These are phyloP conservation scores for Botrytis sinoallii DNA, from an alignment of 2,329 filamentous ascomycete genomes.

Conservation along the genomic window DNA sequence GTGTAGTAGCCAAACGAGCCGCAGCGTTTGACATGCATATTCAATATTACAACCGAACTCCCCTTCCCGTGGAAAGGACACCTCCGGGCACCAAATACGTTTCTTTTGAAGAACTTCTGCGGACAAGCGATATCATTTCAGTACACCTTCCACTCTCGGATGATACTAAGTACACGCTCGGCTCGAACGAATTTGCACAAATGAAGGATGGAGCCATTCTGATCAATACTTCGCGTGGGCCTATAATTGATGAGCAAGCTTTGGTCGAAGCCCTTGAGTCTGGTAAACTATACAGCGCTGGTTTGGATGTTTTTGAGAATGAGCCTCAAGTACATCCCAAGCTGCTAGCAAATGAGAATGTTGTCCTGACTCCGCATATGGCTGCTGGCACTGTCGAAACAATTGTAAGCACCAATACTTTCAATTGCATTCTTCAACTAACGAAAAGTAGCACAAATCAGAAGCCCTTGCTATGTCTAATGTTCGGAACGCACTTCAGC, in stretches of 20 bases:
- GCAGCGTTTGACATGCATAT: slow-evolving; percentile 71
- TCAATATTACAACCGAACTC: slow-evolving; percentile 68
- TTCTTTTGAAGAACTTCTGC: slow-evolving; percentile 67
- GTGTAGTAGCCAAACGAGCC: slow-evolving; percentile 69
- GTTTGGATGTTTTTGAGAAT: slow-evolving; percentile 78
- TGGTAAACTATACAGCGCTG: slow-evolving; percentile 61
- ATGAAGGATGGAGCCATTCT: slow-evolving; percentile 79
- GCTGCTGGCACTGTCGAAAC: slow-evolving; percentile 72
- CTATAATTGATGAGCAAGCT: slow-evolving; percentile 75
- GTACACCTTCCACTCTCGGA: slow-evolving; percentile 71
- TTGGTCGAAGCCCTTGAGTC: slow-evolving; percentile 72
- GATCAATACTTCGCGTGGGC: slow-evolving; percentile 77
- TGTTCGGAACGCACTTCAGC: slow-evolving; percentile 58
- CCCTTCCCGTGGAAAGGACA: slow-evolving; percentile 50
- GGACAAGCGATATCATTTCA: slow-evolving; percentile 69
- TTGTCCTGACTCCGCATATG: slow-evolving; percentile 77
- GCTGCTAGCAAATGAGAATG: slow-evolving; percentile 66
- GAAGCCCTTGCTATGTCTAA: slow-evolving; percentile 74
- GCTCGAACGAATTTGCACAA: slow-evolving; percentile 61
- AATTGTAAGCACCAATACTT: not conserved
- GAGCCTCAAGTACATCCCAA: slow-evolving; percentile 73
- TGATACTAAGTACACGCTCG: slow-evolving; percentile 68
- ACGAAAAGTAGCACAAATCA: slow-evolving; percentile 52
- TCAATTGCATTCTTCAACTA: not conserved
- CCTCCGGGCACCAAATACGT: slow-evolving; percentile 60